Base-by-base conservation (phyloP, 2,329 filamentous ascomycete species). In the Acephala macrosclerotiorum region DNA sequence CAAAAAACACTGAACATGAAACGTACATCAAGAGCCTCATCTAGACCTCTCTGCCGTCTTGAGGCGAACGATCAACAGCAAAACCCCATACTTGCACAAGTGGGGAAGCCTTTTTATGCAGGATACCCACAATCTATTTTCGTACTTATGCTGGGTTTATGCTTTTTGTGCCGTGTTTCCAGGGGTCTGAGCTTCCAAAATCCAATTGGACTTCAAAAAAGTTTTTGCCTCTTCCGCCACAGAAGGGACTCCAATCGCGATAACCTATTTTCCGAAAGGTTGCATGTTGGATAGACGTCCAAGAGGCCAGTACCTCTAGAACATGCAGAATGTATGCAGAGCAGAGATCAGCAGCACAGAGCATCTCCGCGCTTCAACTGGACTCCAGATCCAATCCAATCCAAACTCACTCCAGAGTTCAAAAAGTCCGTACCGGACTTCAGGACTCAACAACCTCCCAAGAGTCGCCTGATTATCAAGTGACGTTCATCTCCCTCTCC, bases 1-100 rank as follows among this genome's bases (percentile, higher is more conserved):
- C 26, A 1, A n/a, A 29, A 53, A 2, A 29, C 14, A 16, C 49
- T 53, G 49, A 33, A 33, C 29, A 33, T 33, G 29, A 26, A 53
- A 29, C 26, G 49, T 18, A 16, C 22, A 18, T 53, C 49, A 25
- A 49, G 25, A 18, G 26, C 25, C 25, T 29, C 49, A 20, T 49
- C 45, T n/a, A 49, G 45, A 49, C n/a, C n/a, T 29, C 49, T 53
- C 12, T 53, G 49, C 49, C 49, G 49, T n/a, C n/a, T 16, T 29
- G 26, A 51, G 26, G 9, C 6, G 9, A 6, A 16, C 9, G 49
- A 53, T 26, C 26, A 33, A 25, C 49, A 18, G 26, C 8, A 20
- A 6, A 3, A 53, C 29, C 7, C 25, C 25, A 2, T 2, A 6
- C n/a, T 53, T 53, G 49, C 49, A 53, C 49, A 53, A 53, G 49